phyloP scores from a whole-genome alignment of 306 rosid genomes.

The Urtica urens region DNA sequence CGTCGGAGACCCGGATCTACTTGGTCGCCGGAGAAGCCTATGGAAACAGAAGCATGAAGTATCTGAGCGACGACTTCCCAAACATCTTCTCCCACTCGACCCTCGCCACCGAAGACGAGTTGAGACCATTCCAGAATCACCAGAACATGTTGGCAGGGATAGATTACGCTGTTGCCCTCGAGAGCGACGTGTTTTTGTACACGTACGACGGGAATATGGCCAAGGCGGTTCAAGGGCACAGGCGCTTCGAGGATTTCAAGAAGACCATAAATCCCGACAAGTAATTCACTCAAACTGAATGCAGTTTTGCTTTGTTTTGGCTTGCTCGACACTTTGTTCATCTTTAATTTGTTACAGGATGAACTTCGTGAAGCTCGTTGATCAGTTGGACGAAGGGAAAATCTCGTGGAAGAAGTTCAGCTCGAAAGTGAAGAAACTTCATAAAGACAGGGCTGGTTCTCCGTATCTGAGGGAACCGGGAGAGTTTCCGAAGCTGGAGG shows the following conservation, averaged over 20 bases:
- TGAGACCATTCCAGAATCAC: slow-evolving; percentile 65
- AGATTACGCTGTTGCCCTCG: slow-evolving; percentile 88
- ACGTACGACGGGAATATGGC: slow-evolving; percentile 98
- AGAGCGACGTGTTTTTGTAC: slow-evolving; percentile 70
- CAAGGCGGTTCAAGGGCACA: slow-evolving; percentile 98
- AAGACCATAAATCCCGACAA: slow-evolving; percentile 95
- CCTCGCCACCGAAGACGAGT: slow-evolving; percentile 61
- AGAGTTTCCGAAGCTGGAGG: slow-evolving; percentile 89
- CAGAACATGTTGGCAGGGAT: slow-evolving; percentile 99
- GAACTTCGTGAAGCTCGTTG: slow-evolving; percentile 76
- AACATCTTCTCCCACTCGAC: slow-evolving; percentile 74
- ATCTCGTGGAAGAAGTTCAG: slow-evolving; percentile 75
- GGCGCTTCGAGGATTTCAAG: slow-evolving; percentile 88
- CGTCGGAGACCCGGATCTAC: slow-evolving; percentile 67
- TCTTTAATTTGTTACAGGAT: slow-evolving; percentile 75
- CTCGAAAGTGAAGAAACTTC: slow-evolving; percentile 68
- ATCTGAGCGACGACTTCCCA: slow-evolving; percentile 72
- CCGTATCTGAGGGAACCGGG: slow-evolving; percentile 69
- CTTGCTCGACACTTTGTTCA: neutral
- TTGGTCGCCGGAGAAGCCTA: slow-evolving; percentile 93
- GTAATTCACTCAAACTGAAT: slow-evolving; percentile 33
- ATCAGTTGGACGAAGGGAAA: slow-evolving; percentile 65
- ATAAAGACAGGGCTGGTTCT: slow-evolving; percentile 54
- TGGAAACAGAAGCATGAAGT: slow-evolving; percentile 80
- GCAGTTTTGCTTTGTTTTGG: slow-evolving; percentile 3